Evolutionary conservation across 176 grass and related monocot genomes (phyloP), one percentile per base, ranked within the genome.

Genomic region (Echinochloa phyllopogon): DNA sequence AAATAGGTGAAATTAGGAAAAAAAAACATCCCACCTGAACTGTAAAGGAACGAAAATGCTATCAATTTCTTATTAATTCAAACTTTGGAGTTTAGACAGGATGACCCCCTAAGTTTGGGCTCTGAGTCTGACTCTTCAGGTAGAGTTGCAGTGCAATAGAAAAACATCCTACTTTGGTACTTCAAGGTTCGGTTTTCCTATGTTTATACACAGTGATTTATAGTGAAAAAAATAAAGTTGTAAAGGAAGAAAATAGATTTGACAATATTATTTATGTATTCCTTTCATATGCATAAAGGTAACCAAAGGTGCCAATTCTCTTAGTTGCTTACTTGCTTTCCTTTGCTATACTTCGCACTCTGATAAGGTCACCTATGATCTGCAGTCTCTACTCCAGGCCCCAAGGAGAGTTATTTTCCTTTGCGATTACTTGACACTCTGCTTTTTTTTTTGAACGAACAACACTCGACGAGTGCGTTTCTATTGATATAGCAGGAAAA

Each of bases 71-170:
- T 69, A 27, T 59, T 79, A 20, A 87, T 58, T 27, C 73, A n/a
- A n/a, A n/a, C n/a, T 45, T 84, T 64, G 47, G 65, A 83, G n/a
- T 70, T 80, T 86, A 66, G 73, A 73, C 43, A 87, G 67, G 68
- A 83, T 79, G 36, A 68, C 61, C 74, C 81, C 67, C 48, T 65
- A 79, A 86, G 47, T 78, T 82, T 86, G 72, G 73, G 50, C 79
- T n/a, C n/a, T n/a, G n/a, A n/a, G n/a, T n/a, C n/a, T 90, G 40
- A 83, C 85, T 74, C 79, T 81, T 83, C 71, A 69, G 51, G 69
- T 87, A 83, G 88, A 75, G 23, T 74, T 72, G 60, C 40, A 76
- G 15, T 84, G 53, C 80, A 83, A 61, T 74, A 83, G 82, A 83
- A 3, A 80, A 84, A 69, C 73, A 21, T 61, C 37, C 61, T 53